phyloP scores from a whole-genome alignment of 495 filamentous ascomycete species.

The Jackrogersella multiformis region DNA sequence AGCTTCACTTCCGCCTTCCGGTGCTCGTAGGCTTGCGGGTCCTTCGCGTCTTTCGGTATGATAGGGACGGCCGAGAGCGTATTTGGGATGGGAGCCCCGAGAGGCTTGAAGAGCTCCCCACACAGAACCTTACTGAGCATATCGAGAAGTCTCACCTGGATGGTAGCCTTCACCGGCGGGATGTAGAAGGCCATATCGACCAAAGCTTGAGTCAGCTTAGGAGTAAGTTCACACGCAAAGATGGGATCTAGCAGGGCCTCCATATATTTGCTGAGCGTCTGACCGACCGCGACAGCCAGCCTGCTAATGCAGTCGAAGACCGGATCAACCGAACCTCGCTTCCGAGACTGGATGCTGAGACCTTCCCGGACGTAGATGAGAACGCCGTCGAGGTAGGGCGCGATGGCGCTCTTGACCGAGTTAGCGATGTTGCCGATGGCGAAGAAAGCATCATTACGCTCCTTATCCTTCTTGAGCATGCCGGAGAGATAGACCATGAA shows the following conservation, averaged over 20 bases:
- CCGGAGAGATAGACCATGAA: constrained; percentile 96
- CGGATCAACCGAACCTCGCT: constrained; percentile 82
- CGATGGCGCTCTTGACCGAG: constrained; percentile 89
- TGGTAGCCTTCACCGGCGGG: constrained; percentile 87
- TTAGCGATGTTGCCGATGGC: constrained; percentile 97
- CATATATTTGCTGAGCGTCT: constrained; percentile 98
- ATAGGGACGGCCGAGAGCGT: constrained; percentile 76
- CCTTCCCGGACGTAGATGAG: constrained; percentile 91
- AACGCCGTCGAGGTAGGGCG: constrained; percentile 94
- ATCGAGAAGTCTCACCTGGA: constrained; percentile 92
- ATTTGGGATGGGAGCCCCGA: constrained; percentile 79
- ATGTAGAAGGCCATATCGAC: constrained; percentile 99
- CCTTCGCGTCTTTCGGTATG: constrained; percentile 85
- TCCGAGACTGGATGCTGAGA: constrained; percentile 77
- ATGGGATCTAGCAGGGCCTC: constrained; percentile 94
- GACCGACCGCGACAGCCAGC: constrained; percentile 91
- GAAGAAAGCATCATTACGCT: constrained; percentile 89
- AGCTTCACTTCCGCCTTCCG: constrained; percentile 89
- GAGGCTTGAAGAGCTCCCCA: constrained; percentile 86
- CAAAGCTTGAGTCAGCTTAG: constrained; percentile 90
- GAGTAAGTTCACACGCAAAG: constrained; percentile 92
- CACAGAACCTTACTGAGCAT: constrained; percentile 94
- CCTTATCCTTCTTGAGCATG: constrained; percentile 95
- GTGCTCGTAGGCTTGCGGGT: constrained; percentile 74
- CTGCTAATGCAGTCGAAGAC: constrained; percentile 99